Conservation (phyloP, 2,329 filamentous ascomycete genomes). For the Xylariaceae sp. region DNA sequence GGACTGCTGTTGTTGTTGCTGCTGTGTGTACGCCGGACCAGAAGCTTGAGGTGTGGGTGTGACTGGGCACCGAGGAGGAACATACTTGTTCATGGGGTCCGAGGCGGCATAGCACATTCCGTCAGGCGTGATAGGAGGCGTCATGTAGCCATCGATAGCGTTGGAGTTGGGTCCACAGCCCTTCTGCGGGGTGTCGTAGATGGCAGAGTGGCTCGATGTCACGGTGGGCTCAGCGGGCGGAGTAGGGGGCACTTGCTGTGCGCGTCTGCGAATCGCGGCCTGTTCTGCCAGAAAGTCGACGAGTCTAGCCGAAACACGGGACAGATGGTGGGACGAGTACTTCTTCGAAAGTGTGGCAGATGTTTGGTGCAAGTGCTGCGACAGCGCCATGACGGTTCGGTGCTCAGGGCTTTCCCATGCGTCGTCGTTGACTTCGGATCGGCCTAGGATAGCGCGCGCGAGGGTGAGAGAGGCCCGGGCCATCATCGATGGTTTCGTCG, state of each 20-base stretch:
- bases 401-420: constrained; percentile 74
- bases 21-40: constrained; percentile 31
- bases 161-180: constrained; percentile 56
- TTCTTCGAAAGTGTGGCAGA: constrained; percentile 55
- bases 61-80: constrained; percentile 54
- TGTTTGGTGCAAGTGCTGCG: constrained; percentile 54
- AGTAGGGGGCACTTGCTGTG: constrained; percentile 48
- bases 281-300: constrained; percentile 56
- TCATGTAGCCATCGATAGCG: constrained; percentile 70
- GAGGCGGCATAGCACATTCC: constrained; percentile 50
- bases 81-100: constrained; percentile 41
- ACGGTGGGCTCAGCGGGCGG: constrained; percentile 50
- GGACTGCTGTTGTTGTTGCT: constrained; percentile 38
- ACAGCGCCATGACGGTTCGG: constrained; percentile 56
- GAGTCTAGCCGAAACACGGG: constrained; percentile 50
- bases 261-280: constrained; percentile 49
- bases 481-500: constrained; percentile 84
- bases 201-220: constrained; percentile 50
- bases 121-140: constrained; percentile 80
- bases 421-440: constrained; percentile 67
- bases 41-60: constrained; percentile 54
- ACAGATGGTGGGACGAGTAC: constrained; percentile 51
- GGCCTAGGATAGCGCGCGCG: constrained; percentile 77
- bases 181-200: constrained; percentile 77
- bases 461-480: constrained; percentile 82